Percentiles rank a stretch among this genome's conserved stretches.
Evolutionary conservation across 805 yeast species (phyloP).

Genomic region (Monosporozyma aquatica): DNA sequence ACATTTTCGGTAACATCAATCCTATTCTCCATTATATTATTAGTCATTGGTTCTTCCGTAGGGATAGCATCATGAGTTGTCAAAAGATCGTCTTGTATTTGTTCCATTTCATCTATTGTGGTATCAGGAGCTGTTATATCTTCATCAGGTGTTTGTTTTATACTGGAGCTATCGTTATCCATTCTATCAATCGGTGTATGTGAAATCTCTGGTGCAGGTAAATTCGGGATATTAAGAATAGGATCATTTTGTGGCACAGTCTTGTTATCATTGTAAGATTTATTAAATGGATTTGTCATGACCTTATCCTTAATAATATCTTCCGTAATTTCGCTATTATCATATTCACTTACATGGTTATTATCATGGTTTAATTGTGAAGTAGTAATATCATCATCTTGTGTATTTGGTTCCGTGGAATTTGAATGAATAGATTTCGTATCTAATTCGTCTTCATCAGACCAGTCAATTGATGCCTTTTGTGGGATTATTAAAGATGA

Average conservation of each 20-base stretch:
- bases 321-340: neutral
- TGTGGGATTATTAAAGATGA: conserved; percentile 69
- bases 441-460: conserved; percentile 42
- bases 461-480: conserved; percentile 81
- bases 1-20: too few relatives aligned
- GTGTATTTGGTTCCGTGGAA: too few relatives aligned
- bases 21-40: too few relatives aligned
- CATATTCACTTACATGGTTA: neutral
- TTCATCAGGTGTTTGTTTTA: conserved; percentile 1
- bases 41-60: too few relatives aligned
- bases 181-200: neutral
- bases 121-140: neutral
- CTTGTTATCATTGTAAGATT: neutral
- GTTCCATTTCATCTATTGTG: neutral
- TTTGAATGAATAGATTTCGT: neutral
- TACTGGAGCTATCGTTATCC: neutral
- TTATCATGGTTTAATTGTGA: neutral
- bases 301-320: neutral
- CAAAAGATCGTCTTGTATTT: neutral
- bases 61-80: neutral
- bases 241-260: neutral
- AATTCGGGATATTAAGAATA: neutral
- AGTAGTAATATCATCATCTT: too few relatives aligned
- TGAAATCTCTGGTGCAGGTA: neutral
- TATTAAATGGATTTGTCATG: neutral